Percentiles rank a stretch among this genome's conserved stretches.
Conservation (phyloP, 2,329 filamentous ascomycete genomes). For the Fusarium nygamai region DNA sequence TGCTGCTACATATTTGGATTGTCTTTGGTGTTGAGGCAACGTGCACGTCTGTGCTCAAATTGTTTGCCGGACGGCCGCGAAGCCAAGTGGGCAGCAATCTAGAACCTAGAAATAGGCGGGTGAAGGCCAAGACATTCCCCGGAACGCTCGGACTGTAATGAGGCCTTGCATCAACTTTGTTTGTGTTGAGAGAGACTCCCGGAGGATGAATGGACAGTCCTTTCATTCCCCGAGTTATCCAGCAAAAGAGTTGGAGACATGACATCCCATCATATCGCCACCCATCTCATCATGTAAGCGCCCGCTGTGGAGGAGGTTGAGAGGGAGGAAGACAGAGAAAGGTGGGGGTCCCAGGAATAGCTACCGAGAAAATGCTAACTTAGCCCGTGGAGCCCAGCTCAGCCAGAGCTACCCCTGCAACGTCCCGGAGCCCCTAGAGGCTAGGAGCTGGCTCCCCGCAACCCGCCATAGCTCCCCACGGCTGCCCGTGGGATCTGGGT, state of each 20-base stretch:
- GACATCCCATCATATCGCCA: not conserved
- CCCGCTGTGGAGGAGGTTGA: conserved; percentile 15
- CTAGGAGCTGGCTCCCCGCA: conserved; percentile 30
- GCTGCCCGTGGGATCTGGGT: conserved; percentile 26
- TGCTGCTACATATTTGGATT: not conserved
- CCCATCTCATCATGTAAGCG: conserved; percentile 8
- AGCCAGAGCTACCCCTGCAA: conserved; percentile 24
- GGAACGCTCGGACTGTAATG: conserved; percentile 25
- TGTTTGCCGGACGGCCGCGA: conserved; percentile 32
- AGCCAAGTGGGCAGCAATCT: conserved; percentile 29
- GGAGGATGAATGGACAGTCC: not conserved
- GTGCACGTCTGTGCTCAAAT: conserved; percentile 6
- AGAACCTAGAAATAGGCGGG: conserved; percentile 25
- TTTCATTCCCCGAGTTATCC: not conserved
- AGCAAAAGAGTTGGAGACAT: not conserved
- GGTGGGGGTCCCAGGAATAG: conserved; percentile 26
- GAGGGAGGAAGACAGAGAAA: not conserved
- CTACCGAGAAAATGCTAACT: conserved; percentile 31
- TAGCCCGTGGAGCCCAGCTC: not conserved
- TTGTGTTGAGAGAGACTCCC: not conserved
- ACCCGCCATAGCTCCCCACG: conserved; percentile 43
- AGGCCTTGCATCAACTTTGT: not conserved
- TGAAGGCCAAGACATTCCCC: conserved; percentile 14
- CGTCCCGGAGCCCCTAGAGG: conserved; percentile 30
- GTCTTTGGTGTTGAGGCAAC: conserved; percentile 24